These are phyloP conservation scores for Mycena citricolor DNA, from an alignment of 1,284 basidiomycete species.

Conservation along the genomic window DNA sequence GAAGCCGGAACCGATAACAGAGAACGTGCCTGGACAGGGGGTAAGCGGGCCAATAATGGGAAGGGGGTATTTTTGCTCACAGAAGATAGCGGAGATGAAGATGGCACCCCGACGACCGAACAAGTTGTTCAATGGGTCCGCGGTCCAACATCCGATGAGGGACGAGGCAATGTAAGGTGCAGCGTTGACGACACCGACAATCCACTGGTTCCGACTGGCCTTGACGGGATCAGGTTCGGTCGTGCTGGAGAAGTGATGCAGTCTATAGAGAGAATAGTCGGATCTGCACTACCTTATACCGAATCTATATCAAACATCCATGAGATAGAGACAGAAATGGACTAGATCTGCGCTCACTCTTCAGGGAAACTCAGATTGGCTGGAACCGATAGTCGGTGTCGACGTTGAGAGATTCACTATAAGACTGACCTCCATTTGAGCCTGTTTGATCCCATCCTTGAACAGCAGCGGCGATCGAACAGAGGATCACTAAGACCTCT, in stretches of 20 bases:
- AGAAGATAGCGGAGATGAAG: slow-evolving; percentile 63
- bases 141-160: slow-evolving; percentile 46
- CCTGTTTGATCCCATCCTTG: slow-evolving; percentile 60
- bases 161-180: slow-evolving; percentile 46
- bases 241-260: slow-evolving; percentile 21
- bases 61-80: slow-evolving; percentile 23
- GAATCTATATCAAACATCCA: no score
- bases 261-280: no score
- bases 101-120: slow-evolving; percentile 70
- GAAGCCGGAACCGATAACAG: slow-evolving; percentile 58
- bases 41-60: background rate
- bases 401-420: slow-evolving; percentile 25
- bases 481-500: slow-evolving; percentile 37
- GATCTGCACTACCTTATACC: no score
- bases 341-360: no score
- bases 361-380: slow-evolving; percentile 64
- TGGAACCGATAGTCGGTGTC: background rate
- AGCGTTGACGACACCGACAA: slow-evolving; percentile 47
- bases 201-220: slow-evolving; percentile 40
- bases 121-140: slow-evolving; percentile 46
- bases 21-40: slow-evolving; percentile 32
- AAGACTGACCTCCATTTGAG: slow-evolving; percentile 55
- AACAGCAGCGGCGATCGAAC: slow-evolving; percentile 35
- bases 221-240: slow-evolving; percentile 29
- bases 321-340: no score